Evolutionary conservation across 441 rosid genomes (phyloP).

Genomic region (Adansonia grandidieri): DNA sequence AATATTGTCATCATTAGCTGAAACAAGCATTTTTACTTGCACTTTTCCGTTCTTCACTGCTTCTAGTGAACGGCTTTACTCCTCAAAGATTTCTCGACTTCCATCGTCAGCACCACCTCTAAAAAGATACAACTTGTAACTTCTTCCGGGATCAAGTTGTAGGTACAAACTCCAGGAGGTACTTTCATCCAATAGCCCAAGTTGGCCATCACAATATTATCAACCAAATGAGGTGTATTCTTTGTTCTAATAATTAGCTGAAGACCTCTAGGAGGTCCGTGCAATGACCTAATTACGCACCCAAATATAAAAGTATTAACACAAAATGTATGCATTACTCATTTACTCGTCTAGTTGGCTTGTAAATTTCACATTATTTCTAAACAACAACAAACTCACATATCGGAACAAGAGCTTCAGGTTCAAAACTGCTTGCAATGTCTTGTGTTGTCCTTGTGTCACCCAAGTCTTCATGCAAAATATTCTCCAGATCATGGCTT

Average conservation of each 20-base stretch:
- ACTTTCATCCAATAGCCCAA: slow-evolving; percentile 99
- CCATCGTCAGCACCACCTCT: slow-evolving; percentile 63
- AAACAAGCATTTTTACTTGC: slow-evolving; percentile 80
- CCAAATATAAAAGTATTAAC: too few relatives aligned
- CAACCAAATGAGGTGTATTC: slow-evolving; percentile 89
- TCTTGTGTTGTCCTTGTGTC: too few relatives aligned
- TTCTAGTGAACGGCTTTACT: slow-evolving; percentile 92
- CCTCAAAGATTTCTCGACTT: slow-evolving; percentile 53
- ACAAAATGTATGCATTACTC: too few relatives aligned
- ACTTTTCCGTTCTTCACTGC: slow-evolving; percentile 93
- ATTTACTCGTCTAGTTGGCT: too few relatives aligned
- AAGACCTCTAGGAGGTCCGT: slow-evolving; percentile 89
- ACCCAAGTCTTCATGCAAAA: too few relatives aligned
- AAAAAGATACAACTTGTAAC: slow-evolving; percentile 83
- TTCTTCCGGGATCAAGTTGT: slow-evolving; percentile 98
- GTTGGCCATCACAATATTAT: slow-evolving; percentile 99
- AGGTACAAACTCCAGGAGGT: slow-evolving; percentile 96
- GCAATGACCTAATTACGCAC: too few relatives aligned
- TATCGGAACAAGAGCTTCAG: too few relatives aligned
- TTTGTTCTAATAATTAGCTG: slow-evolving; percentile 97
- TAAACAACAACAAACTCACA: too few relatives aligned
- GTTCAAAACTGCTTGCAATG: too few relatives aligned
- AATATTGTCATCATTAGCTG: slow-evolving; percentile 62
- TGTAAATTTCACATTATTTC: too few relatives aligned
- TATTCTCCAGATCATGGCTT: too few relatives aligned